Conservation (phyloP, 2,329 filamentous ascomycete genomes). For the Immersiporthe knoxdaviesiana region DNA sequence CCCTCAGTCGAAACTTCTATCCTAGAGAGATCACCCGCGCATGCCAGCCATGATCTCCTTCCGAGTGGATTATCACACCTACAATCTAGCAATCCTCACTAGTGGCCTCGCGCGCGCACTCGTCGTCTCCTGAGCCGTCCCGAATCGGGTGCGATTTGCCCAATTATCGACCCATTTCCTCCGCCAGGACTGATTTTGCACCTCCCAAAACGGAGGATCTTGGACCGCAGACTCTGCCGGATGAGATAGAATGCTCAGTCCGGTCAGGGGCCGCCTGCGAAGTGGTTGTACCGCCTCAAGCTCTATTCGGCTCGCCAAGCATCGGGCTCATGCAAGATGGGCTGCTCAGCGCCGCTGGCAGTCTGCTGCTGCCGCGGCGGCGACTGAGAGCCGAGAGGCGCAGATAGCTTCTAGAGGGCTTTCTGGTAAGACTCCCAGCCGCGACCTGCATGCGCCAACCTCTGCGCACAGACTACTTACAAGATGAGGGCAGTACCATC, state of each 20-base stretch:
- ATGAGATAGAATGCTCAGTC: slow-evolving; percentile 45
- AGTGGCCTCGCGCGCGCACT: neutral
- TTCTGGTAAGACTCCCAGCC: slow-evolving; percentile 43
- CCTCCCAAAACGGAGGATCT: neutral
- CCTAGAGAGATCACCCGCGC: neutral
- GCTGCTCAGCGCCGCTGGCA: slow-evolving; percentile 50
- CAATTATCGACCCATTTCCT: neutral
- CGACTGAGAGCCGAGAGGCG: slow-evolving; percentile 25
- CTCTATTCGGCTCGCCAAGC: slow-evolving; percentile 57
- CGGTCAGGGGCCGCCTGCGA: slow-evolving; percentile 43
- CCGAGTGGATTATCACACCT: slow-evolving; percentile 19
- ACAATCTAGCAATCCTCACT: slow-evolving; percentile 9
- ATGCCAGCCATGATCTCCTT: slow-evolving; percentile 19
- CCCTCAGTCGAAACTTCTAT: neutral
- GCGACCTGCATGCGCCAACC: slow-evolving; percentile 15
- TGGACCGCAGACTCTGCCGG: slow-evolving; percentile 17
- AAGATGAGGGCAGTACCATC: slow-evolving; percentile 47
- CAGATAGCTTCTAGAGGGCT: slow-evolving; percentile 37
- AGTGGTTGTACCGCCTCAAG: slow-evolving; percentile 46
- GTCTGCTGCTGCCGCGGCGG: slow-evolving; percentile 34
- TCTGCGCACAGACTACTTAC: slow-evolving; percentile 22
- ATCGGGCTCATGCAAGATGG: slow-evolving; percentile 47
- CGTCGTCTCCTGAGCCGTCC: neutral
- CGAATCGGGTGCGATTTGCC: neutral
- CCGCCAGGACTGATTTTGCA: neutral